Conservation (phyloP, 176 grass and related monocot species). For the Hyparrhenia diplandra region DNA sequence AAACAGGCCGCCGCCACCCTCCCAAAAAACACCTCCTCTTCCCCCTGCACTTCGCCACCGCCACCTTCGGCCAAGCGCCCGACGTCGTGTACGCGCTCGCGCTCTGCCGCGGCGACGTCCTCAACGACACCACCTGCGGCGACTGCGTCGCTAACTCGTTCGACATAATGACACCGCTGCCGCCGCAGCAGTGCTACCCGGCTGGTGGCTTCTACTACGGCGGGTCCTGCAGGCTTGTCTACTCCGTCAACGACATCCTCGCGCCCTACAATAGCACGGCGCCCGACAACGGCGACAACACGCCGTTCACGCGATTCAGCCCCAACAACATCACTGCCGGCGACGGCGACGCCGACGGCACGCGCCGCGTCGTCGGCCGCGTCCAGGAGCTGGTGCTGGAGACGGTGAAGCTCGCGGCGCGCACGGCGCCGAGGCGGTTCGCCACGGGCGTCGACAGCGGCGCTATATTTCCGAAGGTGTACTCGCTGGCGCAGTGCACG, state of each 20-base stretch:
- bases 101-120: constrained; percentile 41
- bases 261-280: not conserved
- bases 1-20: not conserved
- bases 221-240: not conserved
- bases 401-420: not conserved
- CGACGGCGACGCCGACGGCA: not conserved
- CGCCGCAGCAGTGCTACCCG: not conserved
- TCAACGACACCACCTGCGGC: not conserved
- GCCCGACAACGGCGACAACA: not conserved
- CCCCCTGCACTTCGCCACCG: constrained; percentile 17
- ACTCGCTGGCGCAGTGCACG: constrained; percentile 22
- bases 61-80: not conserved
- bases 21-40: constrained; percentile 1
- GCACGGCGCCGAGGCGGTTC: not conserved
- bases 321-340: not conserved
- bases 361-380: not conserved
- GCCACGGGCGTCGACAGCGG: not conserved
- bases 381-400: not conserved
- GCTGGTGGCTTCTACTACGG: not conserved
- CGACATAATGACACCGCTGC: not conserved
- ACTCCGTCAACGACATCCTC: not conserved
- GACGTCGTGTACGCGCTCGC: constrained; percentile 23
- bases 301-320: not conserved
- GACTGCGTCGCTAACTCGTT: not conserved
- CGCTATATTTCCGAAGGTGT: not conserved